A percentile compares a stretch with the other conserved stretches of the same genome.
phyloP scores from a whole-genome alignment of 2,329 filamentous ascomycete species.

The Exophiala spinifera region DNA sequence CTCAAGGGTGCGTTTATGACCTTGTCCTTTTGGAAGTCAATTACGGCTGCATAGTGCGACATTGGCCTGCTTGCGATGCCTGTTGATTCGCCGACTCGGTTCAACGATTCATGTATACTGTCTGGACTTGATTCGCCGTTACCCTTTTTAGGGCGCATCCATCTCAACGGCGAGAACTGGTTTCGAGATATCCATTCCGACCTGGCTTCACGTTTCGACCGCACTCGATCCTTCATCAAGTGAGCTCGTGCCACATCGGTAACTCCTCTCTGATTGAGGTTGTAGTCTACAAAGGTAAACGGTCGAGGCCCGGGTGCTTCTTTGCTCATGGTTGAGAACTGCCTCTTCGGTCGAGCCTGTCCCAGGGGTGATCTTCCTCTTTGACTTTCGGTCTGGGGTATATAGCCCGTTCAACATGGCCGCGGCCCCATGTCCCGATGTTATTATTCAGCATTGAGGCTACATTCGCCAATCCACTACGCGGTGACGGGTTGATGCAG shows the following conservation, averaged over 20 bases:
- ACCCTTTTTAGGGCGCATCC: conserved; percentile 22
- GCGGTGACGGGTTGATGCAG: not conserved
- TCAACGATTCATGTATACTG: not conserved
- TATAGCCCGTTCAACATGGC: not conserved
- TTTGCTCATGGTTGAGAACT: conserved; percentile 12
- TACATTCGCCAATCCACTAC: not conserved
- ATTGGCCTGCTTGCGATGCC: not conserved
- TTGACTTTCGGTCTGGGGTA: not conserved
- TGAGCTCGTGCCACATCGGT: conserved; percentile 20
- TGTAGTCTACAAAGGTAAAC: conserved; percentile 25
- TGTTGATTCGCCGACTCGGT: conserved; percentile 4
- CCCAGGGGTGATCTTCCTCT: not conserved
- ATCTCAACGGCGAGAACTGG: conserved; percentile 19
- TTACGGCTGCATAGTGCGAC: conserved; percentile 15
- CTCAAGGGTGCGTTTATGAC: conserved; percentile 1
- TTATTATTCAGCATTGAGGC: not conserved
- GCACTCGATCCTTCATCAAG: conserved; percentile 21
- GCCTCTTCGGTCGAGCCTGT: not conserved
- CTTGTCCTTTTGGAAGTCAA: conserved; percentile 16
- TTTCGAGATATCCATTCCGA: conserved; percentile 22
- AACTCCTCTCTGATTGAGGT: conserved; percentile 20
- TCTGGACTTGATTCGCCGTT: conserved; percentile 7
- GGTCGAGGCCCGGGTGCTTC: conserved; percentile 7
- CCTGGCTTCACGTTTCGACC: conserved; percentile 20
- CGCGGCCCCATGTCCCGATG: not conserved